Percentiles rank a stretch among this genome's conserved stretches.
phyloP scores from a whole-genome alignment of 139 green algal species.

The Chlorokybus atmophyticus region DNA sequence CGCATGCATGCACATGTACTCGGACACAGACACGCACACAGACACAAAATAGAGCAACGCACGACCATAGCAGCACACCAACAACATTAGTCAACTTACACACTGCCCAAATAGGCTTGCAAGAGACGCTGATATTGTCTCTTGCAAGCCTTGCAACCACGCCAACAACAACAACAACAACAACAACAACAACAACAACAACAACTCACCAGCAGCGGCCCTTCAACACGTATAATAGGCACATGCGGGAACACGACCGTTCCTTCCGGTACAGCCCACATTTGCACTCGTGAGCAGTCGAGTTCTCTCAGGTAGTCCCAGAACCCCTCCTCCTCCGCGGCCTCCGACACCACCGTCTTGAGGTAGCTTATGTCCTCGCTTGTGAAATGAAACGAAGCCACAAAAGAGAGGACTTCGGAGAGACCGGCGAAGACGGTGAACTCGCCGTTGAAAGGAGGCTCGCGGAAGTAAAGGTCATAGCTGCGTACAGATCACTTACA shows the following conservation, averaged over 20 bases:
- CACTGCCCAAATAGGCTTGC: too few species aligned
- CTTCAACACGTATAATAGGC: conserved; percentile 26
- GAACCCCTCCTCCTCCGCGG: conserved; percentile 16
- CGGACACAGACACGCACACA: too few species aligned
- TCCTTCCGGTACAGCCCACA: conserved; percentile 22
- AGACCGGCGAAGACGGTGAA: conserved; percentile 35
- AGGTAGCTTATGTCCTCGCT: conserved; percentile 21
- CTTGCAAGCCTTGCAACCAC: too few species aligned
- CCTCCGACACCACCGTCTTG: background rate
- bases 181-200: too few species aligned
- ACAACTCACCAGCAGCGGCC: conserved; percentile 22
- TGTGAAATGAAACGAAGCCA: conserved; percentile 25
- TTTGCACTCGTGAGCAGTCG: conserved; percentile 14
- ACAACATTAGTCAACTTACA: too few species aligned
- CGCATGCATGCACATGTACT: too few species aligned
- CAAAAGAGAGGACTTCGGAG: conserved; percentile 25
- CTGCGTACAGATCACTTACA: too few species aligned
- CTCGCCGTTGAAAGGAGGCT: conserved; percentile 31
- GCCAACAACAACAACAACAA: too few species aligned
- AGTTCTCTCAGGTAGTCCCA: conserved; percentile 25
- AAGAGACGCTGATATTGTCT: too few species aligned
- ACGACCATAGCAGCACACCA: too few species aligned
- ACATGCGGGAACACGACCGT: conserved; percentile 31
- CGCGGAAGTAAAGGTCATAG: conserved; percentile 33
- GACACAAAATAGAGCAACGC: too few species aligned